Conservation (phyloP, 176 grass and related monocot species). For the Carex littledalei region DNA sequence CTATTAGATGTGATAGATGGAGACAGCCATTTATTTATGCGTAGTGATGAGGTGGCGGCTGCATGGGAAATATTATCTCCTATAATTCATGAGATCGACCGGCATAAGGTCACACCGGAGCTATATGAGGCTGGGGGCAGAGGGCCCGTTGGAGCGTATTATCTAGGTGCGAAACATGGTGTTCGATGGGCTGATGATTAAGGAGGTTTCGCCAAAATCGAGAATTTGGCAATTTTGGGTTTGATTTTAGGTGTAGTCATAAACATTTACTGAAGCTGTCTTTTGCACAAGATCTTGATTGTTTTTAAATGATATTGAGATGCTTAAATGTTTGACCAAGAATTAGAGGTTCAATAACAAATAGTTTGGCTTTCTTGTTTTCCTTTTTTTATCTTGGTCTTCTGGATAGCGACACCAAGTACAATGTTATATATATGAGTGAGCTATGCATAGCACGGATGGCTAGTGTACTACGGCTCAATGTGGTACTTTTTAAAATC, state of each 20-base stretch:
- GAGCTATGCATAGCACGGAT: too few relatives aligned
- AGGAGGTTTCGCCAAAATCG: not conserved
- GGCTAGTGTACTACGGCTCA: too few relatives aligned
- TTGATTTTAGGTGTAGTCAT: not conserved
- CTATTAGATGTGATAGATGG: constrained; percentile 83
- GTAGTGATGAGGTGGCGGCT: constrained; percentile 79
- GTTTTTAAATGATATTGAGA: not conserved
- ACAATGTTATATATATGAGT: too few relatives aligned
- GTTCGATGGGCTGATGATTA: constrained; percentile 80
- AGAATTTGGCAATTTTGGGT: not conserved
- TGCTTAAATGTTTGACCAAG: not conserved
- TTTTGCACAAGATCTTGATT: not conserved
- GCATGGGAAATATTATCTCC: constrained; percentile 77
- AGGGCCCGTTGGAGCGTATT: constrained; percentile 81
- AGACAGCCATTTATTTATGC: constrained; percentile 91
- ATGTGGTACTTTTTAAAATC: too few relatives aligned
- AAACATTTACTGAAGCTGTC: not conserved
- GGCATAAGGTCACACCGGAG: constrained; percentile 64
- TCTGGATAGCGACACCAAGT: not conserved
- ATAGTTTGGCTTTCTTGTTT: not conserved
- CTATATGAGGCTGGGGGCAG: constrained; percentile 68
- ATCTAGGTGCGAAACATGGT: constrained; percentile 84
- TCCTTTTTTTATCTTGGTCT: not conserved
- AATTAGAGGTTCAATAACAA: constrained; percentile 4
- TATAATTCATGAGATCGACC: constrained; percentile 62